Percentiles rank a stretch among this genome's conserved stretches.
Conservation (phyloP, 2,329 filamentous ascomycete genomes). For the Cercospora zeae-maydis region DNA sequence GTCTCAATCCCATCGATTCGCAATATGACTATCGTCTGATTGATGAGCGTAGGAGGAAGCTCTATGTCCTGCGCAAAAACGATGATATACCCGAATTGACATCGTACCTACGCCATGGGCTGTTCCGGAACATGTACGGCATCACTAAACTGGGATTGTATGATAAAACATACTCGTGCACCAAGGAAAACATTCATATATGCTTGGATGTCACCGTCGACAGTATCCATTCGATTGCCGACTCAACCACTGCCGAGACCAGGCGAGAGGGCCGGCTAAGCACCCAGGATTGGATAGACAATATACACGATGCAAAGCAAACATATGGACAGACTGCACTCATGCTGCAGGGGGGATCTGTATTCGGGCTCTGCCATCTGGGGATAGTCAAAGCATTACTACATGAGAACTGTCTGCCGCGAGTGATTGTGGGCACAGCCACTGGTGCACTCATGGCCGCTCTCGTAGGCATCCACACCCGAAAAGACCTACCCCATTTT, state of each 20-base stretch:
- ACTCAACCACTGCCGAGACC: slow-evolving; percentile 53
- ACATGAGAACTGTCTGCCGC: slow-evolving; percentile 70
- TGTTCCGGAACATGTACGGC: slow-evolving; percentile 80
- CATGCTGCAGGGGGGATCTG: slow-evolving; percentile 78
- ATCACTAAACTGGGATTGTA: slow-evolving; percentile 80
- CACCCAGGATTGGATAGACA: slow-evolving; percentile 76
- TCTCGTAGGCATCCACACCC: slow-evolving; percentile 79
- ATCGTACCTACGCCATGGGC: slow-evolving; percentile 73
- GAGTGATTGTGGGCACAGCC: slow-evolving; percentile 87
- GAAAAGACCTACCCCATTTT: slow-evolving; percentile 75
- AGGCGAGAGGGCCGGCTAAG: slow-evolving; percentile 46
- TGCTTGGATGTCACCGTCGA: slow-evolving; percentile 82
- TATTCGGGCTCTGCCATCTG: slow-evolving; percentile 89
- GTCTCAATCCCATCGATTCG: slow-evolving; percentile 22
- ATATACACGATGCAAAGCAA: slow-evolving; percentile 84
- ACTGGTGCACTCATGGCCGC: slow-evolving; percentile 88
- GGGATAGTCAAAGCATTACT: slow-evolving; percentile 80
- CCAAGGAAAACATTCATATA: slow-evolving; percentile 86
- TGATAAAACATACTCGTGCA: slow-evolving; percentile 83
- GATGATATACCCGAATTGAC: slow-evolving; percentile 57
- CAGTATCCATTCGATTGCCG: slow-evolving; percentile 72
- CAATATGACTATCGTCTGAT: slow-evolving; percentile 23
- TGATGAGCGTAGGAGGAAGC: slow-evolving; percentile 19
- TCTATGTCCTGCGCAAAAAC: slow-evolving; percentile 16
- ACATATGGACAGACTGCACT: slow-evolving; percentile 81